A percentile compares a stretch with the other conserved stretches of the same genome.
These are phyloP conservation scores for Aegilops bicornis DNA, from an alignment of 176 grass and related monocot genomes.

Conservation along the genomic window DNA sequence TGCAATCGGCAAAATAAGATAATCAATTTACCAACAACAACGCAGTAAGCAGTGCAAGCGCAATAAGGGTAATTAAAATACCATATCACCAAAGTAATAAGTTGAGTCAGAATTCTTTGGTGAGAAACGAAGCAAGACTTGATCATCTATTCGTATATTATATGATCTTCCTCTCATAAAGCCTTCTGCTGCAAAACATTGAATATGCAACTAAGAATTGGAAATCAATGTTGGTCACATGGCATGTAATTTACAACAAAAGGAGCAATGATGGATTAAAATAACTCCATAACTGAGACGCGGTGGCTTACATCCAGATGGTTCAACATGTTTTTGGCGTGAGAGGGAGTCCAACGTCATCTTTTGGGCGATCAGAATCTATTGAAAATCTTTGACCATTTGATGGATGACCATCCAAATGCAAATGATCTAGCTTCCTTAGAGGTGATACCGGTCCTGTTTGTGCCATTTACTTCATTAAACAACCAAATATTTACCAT, in stretches of 20 bases:
- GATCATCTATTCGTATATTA: slow-evolving; percentile 90
- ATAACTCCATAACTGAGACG: slow-evolving; percentile 13
- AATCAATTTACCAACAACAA: slow-evolving; percentile 8
- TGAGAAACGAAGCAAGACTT: slow-evolving; percentile 90
- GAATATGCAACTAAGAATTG: slow-evolving; percentile 26
- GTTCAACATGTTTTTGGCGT: slow-evolving; percentile 81
- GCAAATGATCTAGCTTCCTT: slow-evolving; percentile 58
- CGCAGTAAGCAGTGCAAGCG: not conserved
- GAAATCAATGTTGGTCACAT: slow-evolving; percentile 13
- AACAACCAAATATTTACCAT: not conserved
- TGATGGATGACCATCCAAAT: slow-evolving; percentile 41
- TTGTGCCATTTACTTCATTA: slow-evolving; percentile 31
- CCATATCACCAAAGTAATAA: slow-evolving; percentile 98
- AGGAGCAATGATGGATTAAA: not conserved
- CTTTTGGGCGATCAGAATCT: slow-evolving; percentile 63
- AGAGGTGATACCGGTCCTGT: slow-evolving; percentile 56
- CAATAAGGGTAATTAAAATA: slow-evolving; percentile 39
- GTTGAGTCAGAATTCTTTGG: slow-evolving; percentile 96
- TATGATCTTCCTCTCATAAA: slow-evolving; percentile 87
- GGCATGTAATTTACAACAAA: slow-evolving; percentile 1
- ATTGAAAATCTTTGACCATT: slow-evolving; percentile 50
- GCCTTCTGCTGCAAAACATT: slow-evolving; percentile 80
- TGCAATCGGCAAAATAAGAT: slow-evolving; percentile 39
- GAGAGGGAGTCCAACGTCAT: slow-evolving; percentile 63
- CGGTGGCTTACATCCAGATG: slow-evolving; percentile 73